A percentile compares a stretch with the other conserved stretches of the same genome.
Conservation (phyloP, 345 rosid genomes). For the Stellera chamaejasme region DNA sequence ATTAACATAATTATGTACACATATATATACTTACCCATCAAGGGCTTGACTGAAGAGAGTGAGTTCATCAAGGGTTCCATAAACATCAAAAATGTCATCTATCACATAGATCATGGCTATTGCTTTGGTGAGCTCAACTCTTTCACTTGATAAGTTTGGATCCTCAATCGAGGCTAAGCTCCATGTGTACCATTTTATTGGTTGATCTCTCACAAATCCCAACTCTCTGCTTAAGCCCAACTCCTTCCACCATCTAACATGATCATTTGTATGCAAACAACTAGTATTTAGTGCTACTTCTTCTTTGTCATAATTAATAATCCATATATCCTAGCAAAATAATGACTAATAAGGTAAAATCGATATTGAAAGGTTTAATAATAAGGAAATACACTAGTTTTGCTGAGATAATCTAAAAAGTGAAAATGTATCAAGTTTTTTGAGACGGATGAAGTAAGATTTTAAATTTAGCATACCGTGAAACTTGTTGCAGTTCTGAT, state of each 20-base stretch:
- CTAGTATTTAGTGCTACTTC: too few species aligned
- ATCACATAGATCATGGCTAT: slow-evolving; percentile 44
- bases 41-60: slow-evolving; percentile 27
- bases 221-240: slow-evolving; percentile 33
- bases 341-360: too few species aligned
- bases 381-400: too few species aligned
- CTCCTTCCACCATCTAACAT: slow-evolving; percentile 48
- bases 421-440: too few species aligned
- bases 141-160: slow-evolving; percentile 28
- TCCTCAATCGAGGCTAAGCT: slow-evolving; percentile 32
- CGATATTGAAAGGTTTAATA: too few species aligned
- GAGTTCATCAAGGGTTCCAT: slow-evolving; percentile 31
- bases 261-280: too few species aligned
- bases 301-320: too few species aligned
- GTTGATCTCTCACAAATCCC: slow-evolving; percentile 39
- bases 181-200: slow-evolving; percentile 42
- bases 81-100: slow-evolving; percentile 44
- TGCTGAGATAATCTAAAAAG: too few species aligned
- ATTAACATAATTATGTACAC: too few species aligned
- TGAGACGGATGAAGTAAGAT: too few species aligned
- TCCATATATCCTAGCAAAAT: too few species aligned
- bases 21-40: slow-evolving; percentile 16
- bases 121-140: slow-evolving; percentile 38
- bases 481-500: slow-evolving; percentile 22
- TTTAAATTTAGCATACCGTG: slow-evolving; percentile 5